Conservation (phyloP, 2,329 filamentous ascomycete species). For the Botryotinia globosa region DNA sequence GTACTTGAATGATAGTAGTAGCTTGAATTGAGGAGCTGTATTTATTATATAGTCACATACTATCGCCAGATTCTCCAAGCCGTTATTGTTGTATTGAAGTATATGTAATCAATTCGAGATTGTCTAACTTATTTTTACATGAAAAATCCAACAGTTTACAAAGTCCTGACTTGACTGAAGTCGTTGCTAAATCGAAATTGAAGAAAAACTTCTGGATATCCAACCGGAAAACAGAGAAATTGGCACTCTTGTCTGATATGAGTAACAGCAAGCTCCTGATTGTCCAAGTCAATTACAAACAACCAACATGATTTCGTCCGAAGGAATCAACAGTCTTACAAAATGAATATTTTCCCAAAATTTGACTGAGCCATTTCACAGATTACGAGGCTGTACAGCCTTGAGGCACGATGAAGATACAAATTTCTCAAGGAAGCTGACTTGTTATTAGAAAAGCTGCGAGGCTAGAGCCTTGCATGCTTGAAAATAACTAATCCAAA, state of each 20-base stretch:
- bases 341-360: background rate
- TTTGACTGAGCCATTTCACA: background rate
- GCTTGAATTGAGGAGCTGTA: too few relatives aligned
- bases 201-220: background rate
- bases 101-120: too few relatives aligned
- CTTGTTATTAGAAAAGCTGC: background rate
- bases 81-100: too few relatives aligned
- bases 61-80: too few relatives aligned
- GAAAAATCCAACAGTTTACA: too few relatives aligned
- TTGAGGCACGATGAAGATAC: background rate
- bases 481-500: background rate
- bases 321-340: background rate
- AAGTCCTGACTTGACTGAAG: background rate
- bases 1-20: background rate
- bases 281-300: fast-evolving
- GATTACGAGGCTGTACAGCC: background rate
- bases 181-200: background rate
- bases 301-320: background rate
- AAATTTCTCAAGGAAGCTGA: background rate
- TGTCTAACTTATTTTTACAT: fast-evolving
- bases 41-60: too few relatives aligned
- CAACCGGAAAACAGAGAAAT: background rate
- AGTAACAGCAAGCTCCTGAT: fast-evolving
- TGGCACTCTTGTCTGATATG: background rate
- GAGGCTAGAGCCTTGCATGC: background rate